Conservation (phyloP, 805 yeast species). For the Candida suzukii region DNA sequence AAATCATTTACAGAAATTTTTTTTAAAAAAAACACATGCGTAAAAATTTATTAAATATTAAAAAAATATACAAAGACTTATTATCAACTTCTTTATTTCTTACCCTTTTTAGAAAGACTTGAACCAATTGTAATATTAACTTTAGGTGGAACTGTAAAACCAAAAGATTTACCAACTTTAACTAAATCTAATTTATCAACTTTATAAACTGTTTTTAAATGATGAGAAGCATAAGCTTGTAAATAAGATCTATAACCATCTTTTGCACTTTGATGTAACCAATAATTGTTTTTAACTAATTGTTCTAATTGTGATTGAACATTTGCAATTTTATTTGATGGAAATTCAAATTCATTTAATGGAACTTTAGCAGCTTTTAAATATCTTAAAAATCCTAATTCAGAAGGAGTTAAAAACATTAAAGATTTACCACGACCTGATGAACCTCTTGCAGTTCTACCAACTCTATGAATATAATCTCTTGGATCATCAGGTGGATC, state of each 20-base stretch:
- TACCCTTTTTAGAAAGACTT: constrained; percentile 34
- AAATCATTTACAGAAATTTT: too few relatives aligned
- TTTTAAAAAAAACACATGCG: neutral
- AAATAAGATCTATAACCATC: constrained; percentile 96
- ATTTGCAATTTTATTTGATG: constrained; percentile 87
- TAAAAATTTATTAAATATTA: neutral
- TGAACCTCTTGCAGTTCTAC: constrained; percentile 95
- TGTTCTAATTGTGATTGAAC: constrained; percentile 92
- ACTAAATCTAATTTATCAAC: constrained; percentile 90
- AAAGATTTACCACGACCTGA: constrained; percentile 86
- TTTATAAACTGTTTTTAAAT: constrained; percentile 91
- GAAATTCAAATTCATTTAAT: constrained; percentile 94
- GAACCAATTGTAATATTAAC: constrained; percentile 95
- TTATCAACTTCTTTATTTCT: constrained; percentile 1
- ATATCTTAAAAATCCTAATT: constrained; percentile 89
- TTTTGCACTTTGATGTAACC: constrained; percentile 91
- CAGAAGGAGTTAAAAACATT: constrained; percentile 92
- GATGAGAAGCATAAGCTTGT: constrained; percentile 97
- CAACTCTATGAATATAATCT: constrained; percentile 97
- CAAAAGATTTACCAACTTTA: constrained; percentile 93
- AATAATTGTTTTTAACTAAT: constrained; percentile 83
- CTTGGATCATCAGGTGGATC: constrained; percentile 99
- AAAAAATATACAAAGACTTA: neutral
- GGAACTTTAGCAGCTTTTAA: constrained; percentile 97
- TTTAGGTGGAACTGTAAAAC: constrained; percentile 92